A percentile compares a stretch with the other conserved stretches of the same genome.
Conservation (phyloP, 2,329 filamentous ascomycete species). For the Penicillium sp. region DNA sequence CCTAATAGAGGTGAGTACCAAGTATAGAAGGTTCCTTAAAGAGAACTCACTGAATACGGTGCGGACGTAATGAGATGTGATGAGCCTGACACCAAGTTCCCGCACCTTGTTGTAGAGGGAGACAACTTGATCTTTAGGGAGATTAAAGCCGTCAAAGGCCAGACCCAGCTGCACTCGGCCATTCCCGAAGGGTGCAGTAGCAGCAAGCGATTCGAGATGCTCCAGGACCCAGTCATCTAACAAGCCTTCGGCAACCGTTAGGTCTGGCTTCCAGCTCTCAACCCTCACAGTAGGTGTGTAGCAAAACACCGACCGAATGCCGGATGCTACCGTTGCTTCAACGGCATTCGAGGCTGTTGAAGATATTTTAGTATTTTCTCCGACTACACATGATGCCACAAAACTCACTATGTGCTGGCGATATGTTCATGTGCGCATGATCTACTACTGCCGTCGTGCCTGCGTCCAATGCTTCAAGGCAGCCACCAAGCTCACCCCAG, state of each 20-base stretch:
- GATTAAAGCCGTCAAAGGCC: slow-evolving; percentile 28
- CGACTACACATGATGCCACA: not conserved
- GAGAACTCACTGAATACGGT: slow-evolving; percentile 6
- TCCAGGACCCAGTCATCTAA: slow-evolving; percentile 27
- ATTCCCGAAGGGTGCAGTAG: slow-evolving; percentile 22
- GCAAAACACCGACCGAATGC: slow-evolving; percentile 31
- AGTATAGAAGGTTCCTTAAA: not conserved
- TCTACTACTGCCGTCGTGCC: slow-evolving; percentile 32
- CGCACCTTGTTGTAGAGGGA: slow-evolving; percentile 19
- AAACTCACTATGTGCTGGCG: slow-evolving; percentile 24
- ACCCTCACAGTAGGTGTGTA: slow-evolving; percentile 22
- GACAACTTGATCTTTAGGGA: slow-evolving; percentile 26
- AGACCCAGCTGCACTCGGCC: slow-evolving; percentile 29
- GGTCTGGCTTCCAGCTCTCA: slow-evolving; percentile 23
- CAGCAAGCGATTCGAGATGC: slow-evolving; percentile 18
- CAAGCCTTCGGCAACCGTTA: slow-evolving; percentile 14
- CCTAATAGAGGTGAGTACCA: not conserved
- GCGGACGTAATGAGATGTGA: slow-evolving; percentile 29
- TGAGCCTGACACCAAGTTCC: slow-evolving; percentile 19
- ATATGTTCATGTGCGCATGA: slow-evolving; percentile 32
- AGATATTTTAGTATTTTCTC: not conserved
- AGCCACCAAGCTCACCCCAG: slow-evolving; percentile 39
- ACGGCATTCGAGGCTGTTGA: slow-evolving; percentile 21
- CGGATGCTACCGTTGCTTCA: slow-evolving; percentile 26
- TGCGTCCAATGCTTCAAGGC: slow-evolving; percentile 22